These are phyloP conservation scores for Elongisporangium anandrum DNA, from an alignment of 352 stramenopile species.

Conservation along the genomic window DNA sequence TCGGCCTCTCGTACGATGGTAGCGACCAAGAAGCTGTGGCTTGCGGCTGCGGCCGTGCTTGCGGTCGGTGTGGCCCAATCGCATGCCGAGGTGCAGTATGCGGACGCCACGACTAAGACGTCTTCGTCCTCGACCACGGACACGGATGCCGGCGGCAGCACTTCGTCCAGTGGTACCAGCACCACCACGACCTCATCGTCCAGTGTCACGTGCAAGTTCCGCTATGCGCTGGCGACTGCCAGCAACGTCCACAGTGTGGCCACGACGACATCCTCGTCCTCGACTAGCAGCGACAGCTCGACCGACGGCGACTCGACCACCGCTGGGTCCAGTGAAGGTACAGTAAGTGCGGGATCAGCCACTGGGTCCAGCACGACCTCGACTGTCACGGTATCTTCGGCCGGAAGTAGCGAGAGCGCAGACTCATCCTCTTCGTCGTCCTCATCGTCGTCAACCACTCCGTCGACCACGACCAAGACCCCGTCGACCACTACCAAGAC, in stretches of 20 bases:
- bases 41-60: neutral
- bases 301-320: slow-evolving; percentile 15
- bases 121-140: slow-evolving; percentile 8
- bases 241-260: slow-evolving; percentile 35
- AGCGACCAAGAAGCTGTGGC: neutral
- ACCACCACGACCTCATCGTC: slow-evolving; percentile 6
- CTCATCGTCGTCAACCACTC: slow-evolving; percentile 4
- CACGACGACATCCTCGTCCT: slow-evolving; percentile 7
- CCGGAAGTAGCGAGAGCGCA: slow-evolving; percentile 6
- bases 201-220: slow-evolving; percentile 40
- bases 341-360: neutral
- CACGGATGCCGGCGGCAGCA: slow-evolving; percentile 1
- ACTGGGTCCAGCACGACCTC: slow-evolving; percentile 3
- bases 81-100: neutral
- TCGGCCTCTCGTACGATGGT: neutral
- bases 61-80: neutral
- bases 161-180: slow-evolving; percentile 10
- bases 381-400: neutral
- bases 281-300: slow-evolving; percentile 8
- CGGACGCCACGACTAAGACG: slow-evolving; percentile 40
- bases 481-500: slow-evolving; percentile 19
- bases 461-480: slow-evolving; percentile 12
- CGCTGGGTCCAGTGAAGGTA: neutral
- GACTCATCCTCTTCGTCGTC: slow-evolving; percentile 7
- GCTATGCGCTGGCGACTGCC: slow-evolving; percentile 48